These are phyloP conservation scores for Earliella scabrosa DNA, from an alignment of 1,284 basidiomycete genomes.

Conservation along the genomic window DNA sequence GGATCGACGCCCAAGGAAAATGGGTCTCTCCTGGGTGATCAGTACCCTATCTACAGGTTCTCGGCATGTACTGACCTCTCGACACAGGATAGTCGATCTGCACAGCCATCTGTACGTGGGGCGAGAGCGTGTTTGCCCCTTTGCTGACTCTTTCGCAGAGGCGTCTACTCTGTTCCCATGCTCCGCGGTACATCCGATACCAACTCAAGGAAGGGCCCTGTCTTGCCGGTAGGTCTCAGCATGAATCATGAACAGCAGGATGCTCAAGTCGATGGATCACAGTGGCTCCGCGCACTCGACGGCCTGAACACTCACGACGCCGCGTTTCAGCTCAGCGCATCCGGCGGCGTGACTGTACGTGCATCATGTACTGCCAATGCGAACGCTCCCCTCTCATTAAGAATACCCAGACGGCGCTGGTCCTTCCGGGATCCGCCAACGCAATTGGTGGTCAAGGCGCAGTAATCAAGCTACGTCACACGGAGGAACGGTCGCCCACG, in stretches of 20 bases:
- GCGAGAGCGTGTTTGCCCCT: fast-evolving
- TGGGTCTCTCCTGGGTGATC: constrained; percentile 28
- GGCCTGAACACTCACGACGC: constrained; percentile 45
- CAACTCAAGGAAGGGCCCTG: constrained; percentile 40
- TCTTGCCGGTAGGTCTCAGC: constrained; percentile 39
- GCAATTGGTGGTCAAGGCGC: constrained; percentile 48
- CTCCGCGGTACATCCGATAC: constrained; percentile 34
- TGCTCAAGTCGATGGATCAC: no score
- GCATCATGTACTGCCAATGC: not conserved
- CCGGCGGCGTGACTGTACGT: constrained; percentile 49
- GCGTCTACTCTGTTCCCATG: constrained; percentile 18
- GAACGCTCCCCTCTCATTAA: not conserved
- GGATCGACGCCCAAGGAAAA: constrained; percentile 22
- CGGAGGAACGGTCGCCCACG: constrained; percentile 45
- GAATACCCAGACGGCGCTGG: constrained; percentile 35
- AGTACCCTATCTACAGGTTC: not conserved
- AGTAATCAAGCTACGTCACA: constrained; percentile 52
- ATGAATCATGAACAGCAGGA: no score
- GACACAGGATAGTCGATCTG: constrained; percentile 22
- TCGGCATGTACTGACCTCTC: not conserved
- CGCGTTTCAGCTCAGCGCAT: constrained; percentile 38
- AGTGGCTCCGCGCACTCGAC: constrained; percentile 52
- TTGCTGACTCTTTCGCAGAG: constrained; percentile 6
- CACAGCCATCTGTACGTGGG: constrained; percentile 18
- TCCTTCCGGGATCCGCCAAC: constrained; percentile 53